Evolutionary conservation across 2,329 filamentous ascomycete species (phyloP), one percentile per base, ranked within the genome.

Genomic region (Rhexocercosporidium sp.): DNA sequence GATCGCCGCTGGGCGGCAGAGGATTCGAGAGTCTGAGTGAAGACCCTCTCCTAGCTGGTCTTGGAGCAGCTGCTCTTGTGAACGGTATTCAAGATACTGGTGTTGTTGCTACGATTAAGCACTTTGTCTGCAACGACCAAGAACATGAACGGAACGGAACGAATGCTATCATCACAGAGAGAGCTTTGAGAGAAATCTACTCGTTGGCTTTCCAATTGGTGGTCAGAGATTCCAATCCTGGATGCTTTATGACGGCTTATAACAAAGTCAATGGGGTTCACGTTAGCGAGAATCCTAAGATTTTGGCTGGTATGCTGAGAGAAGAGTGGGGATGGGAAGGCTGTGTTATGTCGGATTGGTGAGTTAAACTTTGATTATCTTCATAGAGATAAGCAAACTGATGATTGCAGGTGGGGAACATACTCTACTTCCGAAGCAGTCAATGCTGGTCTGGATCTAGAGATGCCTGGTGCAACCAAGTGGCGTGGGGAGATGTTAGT

Each of bases 381-480:
- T 16, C 3, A 25, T 39, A 18, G 7, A 12, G 49, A n/a, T n/a
- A 2, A n/a, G 34, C 25, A n/a, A 39, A 44, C 37, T 56, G 31
- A 59, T 11, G 37, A 34, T 20, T n/a, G 3, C 41, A 77, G 75
- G 75, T 78, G 71, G 71, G 86, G 85, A 65, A 86, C 82, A 1
- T 88, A 88, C 74, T 85, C 81, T 68, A 86, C 84, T 5, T 81
- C 82, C 0, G 81, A 83, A 46, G 80, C 85, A 8, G 78, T 80
- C 34, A 79, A 83, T 46, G 84, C 85, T 25, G 85, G 86, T 3
- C 77, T 87, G 22, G 84, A 88, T 75, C 79, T 88, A 22, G 86
- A 88, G 77, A 88, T 89, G 86, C 86, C 86, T 2, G 86, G 86
- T 0, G 83, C 85, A 14, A 73, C 74, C 3, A 72, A 69, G 63